Evolutionary conservation across 2,329 filamentous ascomycete genomes (phyloP), one percentile per base, ranked within the genome.

Genomic region (Penicillium sp.): DNA sequence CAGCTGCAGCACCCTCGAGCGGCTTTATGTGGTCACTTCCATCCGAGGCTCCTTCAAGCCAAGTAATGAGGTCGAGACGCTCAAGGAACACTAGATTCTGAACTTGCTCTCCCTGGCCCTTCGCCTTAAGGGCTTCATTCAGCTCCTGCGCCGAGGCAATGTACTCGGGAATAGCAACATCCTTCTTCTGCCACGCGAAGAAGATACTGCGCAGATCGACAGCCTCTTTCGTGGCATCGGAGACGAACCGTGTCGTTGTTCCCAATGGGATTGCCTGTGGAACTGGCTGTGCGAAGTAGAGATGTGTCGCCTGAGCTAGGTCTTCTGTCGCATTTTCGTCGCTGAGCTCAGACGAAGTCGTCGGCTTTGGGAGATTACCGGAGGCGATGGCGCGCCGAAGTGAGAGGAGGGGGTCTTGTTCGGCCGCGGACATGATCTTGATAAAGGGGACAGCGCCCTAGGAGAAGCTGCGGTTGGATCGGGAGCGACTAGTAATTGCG

Each of bases 161-260:
- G 80, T 97, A 97, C 64, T 95, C 90, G 10, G 89, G 88, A 61
- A 95, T 91, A 49, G 88, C 85, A 50, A 88, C 85, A 76, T 97
- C 93, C 72, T 91, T 90, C 75, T 96, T 95, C 66, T 89, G 81
- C 90, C 91, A 99, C 51, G 91, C 91, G 69, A 97, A 96, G 78
- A 93, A 96, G 74, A 96, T 93, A 70, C 88, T 94, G 69, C 94
- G 90, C 62, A 99, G 80, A 70, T 96, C 90, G 65, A 96, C 86
- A 4, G 87, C 81, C 51, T 80, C 79, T 44, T 83, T 80, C 64
- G 74, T 74, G 44, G 85, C 83, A 53, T 84, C 82, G n/a, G 90
- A 92, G 55, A 89, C 82, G 77, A 97, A 97, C 64, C 94, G 90
- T 61, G 94, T 99, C 9, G 86, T 81, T 13, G 82, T 81, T 46